Evolutionary conservation across 2,329 filamentous ascomycete species (phyloP).

Genomic region (Biscogniauxia marginata): DNA sequence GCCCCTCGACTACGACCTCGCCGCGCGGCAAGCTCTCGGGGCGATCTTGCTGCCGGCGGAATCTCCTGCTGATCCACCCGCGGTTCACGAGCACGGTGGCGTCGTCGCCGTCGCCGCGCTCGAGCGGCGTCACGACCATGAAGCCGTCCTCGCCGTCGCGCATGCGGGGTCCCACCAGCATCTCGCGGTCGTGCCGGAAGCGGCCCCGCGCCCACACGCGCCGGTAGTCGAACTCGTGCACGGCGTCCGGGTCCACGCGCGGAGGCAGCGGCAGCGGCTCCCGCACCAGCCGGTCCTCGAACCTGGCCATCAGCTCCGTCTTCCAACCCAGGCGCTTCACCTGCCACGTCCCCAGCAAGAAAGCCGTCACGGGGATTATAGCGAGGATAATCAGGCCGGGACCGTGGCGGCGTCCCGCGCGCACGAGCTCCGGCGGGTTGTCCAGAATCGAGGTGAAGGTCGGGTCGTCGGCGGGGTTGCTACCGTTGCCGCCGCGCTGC

Average conservation of each 20-base stretch:
- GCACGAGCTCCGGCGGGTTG: slow-evolving; percentile 77
- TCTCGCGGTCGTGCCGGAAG: slow-evolving; percentile 87
- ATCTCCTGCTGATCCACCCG: slow-evolving; percentile 85
- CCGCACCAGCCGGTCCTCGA: slow-evolving; percentile 86
- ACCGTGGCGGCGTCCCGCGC: slow-evolving; percentile 70
- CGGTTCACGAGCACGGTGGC: slow-evolving; percentile 79
- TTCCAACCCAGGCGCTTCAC: slow-evolving; percentile 93
- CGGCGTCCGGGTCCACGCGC: slow-evolving; percentile 74
- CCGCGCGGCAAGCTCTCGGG: slow-evolving; percentile 65
- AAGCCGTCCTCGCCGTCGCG: slow-evolving; percentile 87
- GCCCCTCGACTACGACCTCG: slow-evolving; percentile 75
- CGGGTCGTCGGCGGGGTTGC: slow-evolving; percentile 65
- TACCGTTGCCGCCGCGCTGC: slow-evolving; percentile 36
- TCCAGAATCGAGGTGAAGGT: slow-evolving; percentile 85
- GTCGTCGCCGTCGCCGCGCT: slow-evolving; percentile 55
- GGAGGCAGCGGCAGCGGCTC: slow-evolving; percentile 83
- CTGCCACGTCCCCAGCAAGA: slow-evolving; percentile 91
- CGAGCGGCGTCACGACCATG: slow-evolving; percentile 87
- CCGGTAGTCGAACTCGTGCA: slow-evolving; percentile 89
- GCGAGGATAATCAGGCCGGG: slow-evolving; percentile 79
- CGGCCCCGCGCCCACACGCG: slow-evolving; percentile 73
- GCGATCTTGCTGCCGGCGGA: slow-evolving; percentile 62
- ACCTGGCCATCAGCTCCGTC: slow-evolving; percentile 83
- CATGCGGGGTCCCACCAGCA: slow-evolving; percentile 90
- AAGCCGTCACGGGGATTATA: slow-evolving; percentile 87